A percentile compares a stretch with the other conserved stretches of the same genome.
These are phyloP conservation scores for Candida xyloterini DNA, from an alignment of 805 yeast species.

Conservation along the genomic window DNA sequence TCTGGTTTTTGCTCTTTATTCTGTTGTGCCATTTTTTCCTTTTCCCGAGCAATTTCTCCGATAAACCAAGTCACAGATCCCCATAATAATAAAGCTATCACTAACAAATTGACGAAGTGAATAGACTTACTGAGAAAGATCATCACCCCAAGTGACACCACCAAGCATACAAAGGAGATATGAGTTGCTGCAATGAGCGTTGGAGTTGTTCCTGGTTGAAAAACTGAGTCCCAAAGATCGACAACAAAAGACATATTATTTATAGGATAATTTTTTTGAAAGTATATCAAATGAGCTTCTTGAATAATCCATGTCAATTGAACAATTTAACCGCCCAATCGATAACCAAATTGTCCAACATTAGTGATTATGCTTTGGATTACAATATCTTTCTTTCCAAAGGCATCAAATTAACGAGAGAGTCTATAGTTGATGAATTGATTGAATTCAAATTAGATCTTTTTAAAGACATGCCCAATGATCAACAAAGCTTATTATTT, in stretches of 20 bases:
- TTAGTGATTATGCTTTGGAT: constrained; percentile 38
- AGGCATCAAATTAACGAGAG: constrained; percentile 29
- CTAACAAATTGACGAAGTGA: constrained; percentile 57
- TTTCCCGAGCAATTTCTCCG: constrained; percentile 52
- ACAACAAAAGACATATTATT: constrained; percentile 42
- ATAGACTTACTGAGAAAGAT: constrained; percentile 59
- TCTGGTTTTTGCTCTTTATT: constrained; percentile 20
- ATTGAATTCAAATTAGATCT: constrained; percentile 23
- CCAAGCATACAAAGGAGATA: constrained; percentile 66
- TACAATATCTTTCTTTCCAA: constrained; percentile 36
- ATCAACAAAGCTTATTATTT: constrained; percentile 22
- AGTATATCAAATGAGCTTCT: constrained; percentile 8
- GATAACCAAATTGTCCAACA: constrained; percentile 17
- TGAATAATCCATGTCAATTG: constrained; percentile 13
- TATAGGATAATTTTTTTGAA: not conserved
- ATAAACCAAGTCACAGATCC: constrained; percentile 86
- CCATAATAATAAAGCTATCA: constrained; percentile 57
- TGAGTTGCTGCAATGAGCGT: constrained; percentile 89
- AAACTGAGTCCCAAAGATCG: constrained; percentile 86
- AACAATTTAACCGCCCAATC: constrained; percentile 14
- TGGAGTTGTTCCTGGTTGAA: constrained; percentile 92
- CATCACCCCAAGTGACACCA: constrained; percentile 54
- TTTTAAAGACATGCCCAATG: constrained; percentile 23
- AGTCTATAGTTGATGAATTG: constrained; percentile 20
- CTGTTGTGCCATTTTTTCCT: constrained; percentile 39